Evolutionary conservation across 73 alveolate genomes (phyloP).

Genomic region (Symbiodinium pilosum): DNA sequence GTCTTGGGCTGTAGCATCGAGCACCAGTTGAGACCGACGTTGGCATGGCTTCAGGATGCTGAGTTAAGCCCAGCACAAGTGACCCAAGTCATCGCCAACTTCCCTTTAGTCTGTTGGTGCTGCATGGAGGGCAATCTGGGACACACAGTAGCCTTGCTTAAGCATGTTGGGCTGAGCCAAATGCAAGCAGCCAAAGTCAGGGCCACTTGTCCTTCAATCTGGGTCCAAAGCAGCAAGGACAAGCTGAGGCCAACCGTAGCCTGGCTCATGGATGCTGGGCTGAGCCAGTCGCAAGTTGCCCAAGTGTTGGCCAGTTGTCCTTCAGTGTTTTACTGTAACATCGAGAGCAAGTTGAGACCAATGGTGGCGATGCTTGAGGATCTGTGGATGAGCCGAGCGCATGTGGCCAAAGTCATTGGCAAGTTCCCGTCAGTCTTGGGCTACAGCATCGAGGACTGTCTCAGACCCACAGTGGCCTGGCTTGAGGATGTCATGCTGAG

Average conservation of each 20-base stretch:
- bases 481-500: background rate
- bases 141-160: too few relatives aligned
- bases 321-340: background rate
- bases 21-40: too few relatives aligned
- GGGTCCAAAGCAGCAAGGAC: too few relatives aligned
- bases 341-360: background rate
- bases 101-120: too few relatives aligned
- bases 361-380: background rate
- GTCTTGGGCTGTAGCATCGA: too few relatives aligned
- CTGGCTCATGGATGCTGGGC: background rate
- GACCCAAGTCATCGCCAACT: too few relatives aligned
- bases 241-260: background rate
- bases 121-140: too few relatives aligned
- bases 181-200: too few relatives aligned
- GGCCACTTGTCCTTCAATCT: too few relatives aligned
- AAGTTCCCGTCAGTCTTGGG: background rate
- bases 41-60: too few relatives aligned
- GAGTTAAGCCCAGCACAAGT: too few relatives aligned
- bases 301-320: background rate
- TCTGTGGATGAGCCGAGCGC: background rate
- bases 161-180: too few relatives aligned
- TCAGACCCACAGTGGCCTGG: background rate
- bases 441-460: background rate
- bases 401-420: background rate
- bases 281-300: background rate